Evolutionary conservation across 2,329 filamentous ascomycete genomes (phyloP), one percentile per base, ranked within the genome.

Genomic region (Rutstroemia sp.): DNA sequence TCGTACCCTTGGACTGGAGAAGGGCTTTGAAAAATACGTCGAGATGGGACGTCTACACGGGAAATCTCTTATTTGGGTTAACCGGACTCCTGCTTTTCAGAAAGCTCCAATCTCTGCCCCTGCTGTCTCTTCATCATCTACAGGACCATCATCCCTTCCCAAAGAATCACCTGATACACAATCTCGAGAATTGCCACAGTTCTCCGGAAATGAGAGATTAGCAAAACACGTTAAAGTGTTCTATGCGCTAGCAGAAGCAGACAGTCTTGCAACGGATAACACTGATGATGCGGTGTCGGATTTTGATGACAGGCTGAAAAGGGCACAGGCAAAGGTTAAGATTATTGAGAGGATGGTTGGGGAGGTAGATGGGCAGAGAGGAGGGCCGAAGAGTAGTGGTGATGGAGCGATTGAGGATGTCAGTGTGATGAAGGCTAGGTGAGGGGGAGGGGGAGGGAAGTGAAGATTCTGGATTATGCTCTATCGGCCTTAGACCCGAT

Each of bases 1-100:
- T 59, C 88, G 91, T 51, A 82, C 90, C 19, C 90, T 97, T 68
- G 94, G 92, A 0, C 82, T 97, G 44, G 88, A 95, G 69, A 94
- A 92, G 62, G 92, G 92, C 0, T 97, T 94, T 65, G 89, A 96
- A 65, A 97, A 96, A 73, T 96, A 95, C 67, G 69, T 88, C 44
- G 86, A 90, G 60, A 81, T 90, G 70, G 92, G 92, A 2, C 79
- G 80, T 57, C 73, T 97, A 34, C 86, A 92, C 64, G 89, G 90
- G 46, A 86, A 84, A 66, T 84, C 89, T 14, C 73, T 88, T 23
- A 78, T 97, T n/a, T 97, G 92, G 92, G 84, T 85, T 12, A 87
- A 88, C 58, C 79, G 91, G 54, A 72, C 91, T 10, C 75, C 76
- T 34, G 53, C 58, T 8, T 25, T 55, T 4, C 57, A 56, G 47